Evolutionary conservation across 1,139 yeast genomes (phyloP).

Genomic region (Scheffersomyces insectosa): DNA sequence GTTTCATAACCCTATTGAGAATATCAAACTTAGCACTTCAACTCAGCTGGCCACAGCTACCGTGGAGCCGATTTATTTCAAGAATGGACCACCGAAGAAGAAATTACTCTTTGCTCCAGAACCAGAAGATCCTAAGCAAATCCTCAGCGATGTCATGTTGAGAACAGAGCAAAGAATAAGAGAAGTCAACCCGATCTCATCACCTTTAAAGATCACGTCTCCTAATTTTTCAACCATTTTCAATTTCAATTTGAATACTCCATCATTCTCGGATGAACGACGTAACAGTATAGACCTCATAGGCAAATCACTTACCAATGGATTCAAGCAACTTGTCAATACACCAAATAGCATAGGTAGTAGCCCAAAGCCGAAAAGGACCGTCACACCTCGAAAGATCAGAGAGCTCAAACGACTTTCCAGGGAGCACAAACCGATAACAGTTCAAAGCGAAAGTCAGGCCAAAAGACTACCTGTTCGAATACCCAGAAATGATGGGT

Average conservation of each 20-base stretch:
- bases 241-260: slow-evolving; percentile 11
- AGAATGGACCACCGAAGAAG: slow-evolving; percentile 3
- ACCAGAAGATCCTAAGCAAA: slow-evolving; percentile 11
- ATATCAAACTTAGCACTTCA: slow-evolving; percentile 20
- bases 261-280: slow-evolving; percentile 2
- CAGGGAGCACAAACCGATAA: slow-evolving; percentile 12
- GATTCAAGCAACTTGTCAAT: slow-evolving; percentile 18
- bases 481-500: slow-evolving; percentile 27
- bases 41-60: slow-evolving; percentile 28
- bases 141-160: slow-evolving; percentile 21
- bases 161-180: slow-evolving; percentile 9
- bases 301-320: slow-evolving; percentile 20
- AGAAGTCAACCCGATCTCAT: slow-evolving; percentile 6
- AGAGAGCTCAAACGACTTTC: slow-evolving; percentile 15
- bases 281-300: slow-evolving; percentile 10
- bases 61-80: slow-evolving; percentile 27
- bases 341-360: slow-evolving; percentile 1
- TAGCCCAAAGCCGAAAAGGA: slow-evolving; percentile 1
- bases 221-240: slow-evolving; percentile 10
- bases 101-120: slow-evolving; percentile 1
- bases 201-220: neutral
- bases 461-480: slow-evolving; percentile 28
- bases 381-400: slow-evolving; percentile 20
- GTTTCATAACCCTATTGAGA: slow-evolving; percentile 44
- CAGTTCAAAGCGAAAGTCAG: slow-evolving; percentile 15